These are phyloP conservation scores for Capsicum chinense DNA, from an alignment of 257 asterid genomes.

Conservation along the genomic window DNA sequence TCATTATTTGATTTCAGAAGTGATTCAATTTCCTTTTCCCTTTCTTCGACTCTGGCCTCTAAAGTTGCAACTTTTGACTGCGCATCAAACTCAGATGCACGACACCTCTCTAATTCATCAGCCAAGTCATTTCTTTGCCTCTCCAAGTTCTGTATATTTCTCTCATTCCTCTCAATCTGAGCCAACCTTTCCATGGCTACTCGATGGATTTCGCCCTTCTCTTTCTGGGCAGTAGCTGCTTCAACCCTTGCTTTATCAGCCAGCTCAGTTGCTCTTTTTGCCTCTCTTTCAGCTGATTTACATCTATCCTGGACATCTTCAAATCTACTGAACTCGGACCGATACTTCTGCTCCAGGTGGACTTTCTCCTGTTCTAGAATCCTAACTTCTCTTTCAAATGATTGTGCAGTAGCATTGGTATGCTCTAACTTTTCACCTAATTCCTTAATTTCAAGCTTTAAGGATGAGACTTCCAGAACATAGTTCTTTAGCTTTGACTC, in stretches of 20 bases:
- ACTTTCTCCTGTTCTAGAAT: conserved; percentile 81
- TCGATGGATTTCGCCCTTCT: conserved; percentile 69
- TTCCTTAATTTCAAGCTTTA: conserved; percentile 66
- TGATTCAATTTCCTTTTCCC: conserved; percentile 79
- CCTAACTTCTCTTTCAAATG: conserved; percentile 77
- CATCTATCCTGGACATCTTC: conserved; percentile 86
- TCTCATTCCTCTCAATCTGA: conserved; percentile 75
- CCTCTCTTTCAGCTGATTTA: conserved; percentile 80
- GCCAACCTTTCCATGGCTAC: conserved; percentile 84
- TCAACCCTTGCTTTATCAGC: conserved; percentile 94
- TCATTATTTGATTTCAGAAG: conserved; percentile 69
- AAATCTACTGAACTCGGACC: conserved; percentile 64
- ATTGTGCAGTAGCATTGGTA: conserved; percentile 59
- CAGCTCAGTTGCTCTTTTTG: conserved; percentile 79
- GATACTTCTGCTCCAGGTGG: conserved; percentile 83
- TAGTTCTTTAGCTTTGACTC: conserved; percentile 79
- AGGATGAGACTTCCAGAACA: conserved; percentile 60
- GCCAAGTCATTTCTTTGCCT: conserved; percentile 66
- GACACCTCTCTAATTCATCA: conserved; percentile 56
- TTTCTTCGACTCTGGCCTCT: conserved; percentile 74
- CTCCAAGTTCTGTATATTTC: conserved; percentile 71
- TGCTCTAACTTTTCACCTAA: conserved; percentile 64
- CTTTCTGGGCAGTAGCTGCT: conserved; percentile 87
- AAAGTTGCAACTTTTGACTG: conserved; percentile 56
- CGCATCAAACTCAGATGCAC: conserved; percentile 79